Evolutionary conservation across 768 basidiomycete species (phyloP).

Genomic region (Phanerodontia chrysosporium): DNA sequence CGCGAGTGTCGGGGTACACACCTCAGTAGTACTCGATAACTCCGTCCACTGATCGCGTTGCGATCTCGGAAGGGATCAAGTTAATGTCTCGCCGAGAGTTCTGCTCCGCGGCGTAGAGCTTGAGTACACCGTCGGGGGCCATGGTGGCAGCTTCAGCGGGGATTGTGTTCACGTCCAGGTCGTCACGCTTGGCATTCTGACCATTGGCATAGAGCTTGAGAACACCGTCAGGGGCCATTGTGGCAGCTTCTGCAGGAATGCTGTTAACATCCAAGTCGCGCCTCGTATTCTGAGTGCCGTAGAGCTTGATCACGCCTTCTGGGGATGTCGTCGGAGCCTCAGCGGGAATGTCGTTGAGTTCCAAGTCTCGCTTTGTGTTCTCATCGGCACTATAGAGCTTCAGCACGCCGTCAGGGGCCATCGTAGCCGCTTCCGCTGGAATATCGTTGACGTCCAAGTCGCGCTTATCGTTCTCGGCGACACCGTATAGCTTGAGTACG

Average conservation of each 20-base stretch:
- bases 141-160: slow-evolving; percentile 32
- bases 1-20: slow-evolving; percentile 24
- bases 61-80: slow-evolving; percentile 28
- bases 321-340: slow-evolving; percentile 19
- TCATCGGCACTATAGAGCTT: slow-evolving; percentile 22
- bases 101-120: slow-evolving; percentile 8
- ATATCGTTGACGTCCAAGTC: slow-evolving; percentile 21
- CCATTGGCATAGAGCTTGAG: slow-evolving; percentile 23
- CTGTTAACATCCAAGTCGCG: slow-evolving; percentile 22
- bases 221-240: slow-evolving; percentile 27
- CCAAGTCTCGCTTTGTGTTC: slow-evolving; percentile 14
- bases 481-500: slow-evolving; percentile 24
- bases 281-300: slow-evolving; percentile 14
- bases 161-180: slow-evolving; percentile 22
- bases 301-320: slow-evolving; percentile 15
- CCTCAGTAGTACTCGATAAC: slow-evolving; percentile 30
- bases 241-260: slow-evolving; percentile 28
- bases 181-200: background rate
- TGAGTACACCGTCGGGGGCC: slow-evolving; percentile 23
- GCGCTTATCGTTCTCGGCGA: background rate
- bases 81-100: slow-evolving; percentile 20
- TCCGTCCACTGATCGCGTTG: slow-evolving; percentile 33
- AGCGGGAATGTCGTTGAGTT: slow-evolving; percentile 24
- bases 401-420: slow-evolving; percentile 31
- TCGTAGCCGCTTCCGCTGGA: slow-evolving; percentile 31